A percentile compares a stretch with the other conserved stretches of the same genome.
Conservation (phyloP, 2,329 filamentous ascomycete genomes). For the Colletotrichum magnum region DNA sequence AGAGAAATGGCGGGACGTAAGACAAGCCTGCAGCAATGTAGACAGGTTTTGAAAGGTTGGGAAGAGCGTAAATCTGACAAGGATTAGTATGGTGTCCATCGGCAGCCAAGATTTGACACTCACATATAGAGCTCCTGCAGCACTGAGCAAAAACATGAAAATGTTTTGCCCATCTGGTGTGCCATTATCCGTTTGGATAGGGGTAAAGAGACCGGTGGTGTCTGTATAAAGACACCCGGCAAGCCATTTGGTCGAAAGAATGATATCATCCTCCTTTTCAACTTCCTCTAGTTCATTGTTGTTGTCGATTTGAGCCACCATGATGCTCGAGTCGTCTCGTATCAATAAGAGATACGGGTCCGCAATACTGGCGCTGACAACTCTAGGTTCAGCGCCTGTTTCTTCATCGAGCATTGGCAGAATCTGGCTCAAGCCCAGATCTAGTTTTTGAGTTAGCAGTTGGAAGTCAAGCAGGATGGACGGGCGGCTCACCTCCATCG, state of each 20-base stretch:
- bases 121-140: constrained; percentile 82
- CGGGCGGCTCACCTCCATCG: constrained; percentile 78
- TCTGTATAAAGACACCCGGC: constrained; percentile 89
- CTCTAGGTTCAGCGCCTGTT: constrained; percentile 83
- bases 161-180: constrained; percentile 63
- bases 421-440: constrained; percentile 91
- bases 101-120: constrained; percentile 50
- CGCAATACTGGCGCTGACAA: constrained; percentile 84
- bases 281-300: constrained; percentile 90
- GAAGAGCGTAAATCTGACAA: constrained; percentile 80
- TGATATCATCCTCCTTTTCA: constrained; percentile 70
- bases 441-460: constrained; percentile 58
- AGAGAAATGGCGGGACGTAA: constrained; percentile 83
- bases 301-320: constrained; percentile 83
- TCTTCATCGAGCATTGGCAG: constrained; percentile 94
- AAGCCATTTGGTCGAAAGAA: constrained; percentile 79
- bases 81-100: constrained; percentile 2
- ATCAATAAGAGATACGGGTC: constrained; percentile 90
- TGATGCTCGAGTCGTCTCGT: constrained; percentile 85
- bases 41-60: constrained; percentile 78
- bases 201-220: constrained; percentile 67
- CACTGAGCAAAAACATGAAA: constrained; percentile 83
- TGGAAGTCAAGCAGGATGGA: constrained; percentile 40
- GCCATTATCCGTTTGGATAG: constrained; percentile 55
- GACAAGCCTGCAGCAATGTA: constrained; percentile 83